Base-by-base conservation (phyloP, 169 alveolate species). In the Cryptosporidium tyzzeri region DNA sequence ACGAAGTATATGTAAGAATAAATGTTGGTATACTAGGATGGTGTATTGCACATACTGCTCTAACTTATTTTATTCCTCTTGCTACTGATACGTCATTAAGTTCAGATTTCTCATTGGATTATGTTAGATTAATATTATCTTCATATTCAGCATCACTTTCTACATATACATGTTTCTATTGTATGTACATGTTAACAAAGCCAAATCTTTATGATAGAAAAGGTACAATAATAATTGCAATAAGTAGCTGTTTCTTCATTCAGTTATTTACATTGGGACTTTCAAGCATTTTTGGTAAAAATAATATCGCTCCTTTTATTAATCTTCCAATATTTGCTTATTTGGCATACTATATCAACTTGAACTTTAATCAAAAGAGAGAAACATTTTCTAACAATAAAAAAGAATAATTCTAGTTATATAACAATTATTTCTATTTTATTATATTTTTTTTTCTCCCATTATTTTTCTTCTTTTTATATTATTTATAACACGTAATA, bases 101-200 rank as follows among this genome's bases (percentile, higher is more conserved):
- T 26, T 39, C 89, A 21, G 89, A 80, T 4, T 80, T 80, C 26
- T 80, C 89, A 21, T 41, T 80, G 14, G 68, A 59, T n/a, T 80
- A 80, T 39, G 31, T 80, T n/a, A 37, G 75, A 37, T 29, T 62
- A 10, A 80, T 80, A 62, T 50, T 80, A 12, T 80, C 75, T 9
- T 80, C 89, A 44, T 80, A 80, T 41, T 59, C 80, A 21, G 75
- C 75, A 39, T 80, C 89, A 26, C 51, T 80, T 23, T 80, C 89
- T 8, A 45, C 75, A 59, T 65, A 44, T 41, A 41, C 48, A 21
- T 62, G 89, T 50, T 62, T 80, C 39, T 44, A 59, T 65, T 59
- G 89, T 33, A 62, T 53, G 48, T 80, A 80, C n/a, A 80, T 80
- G 89, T 45, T 61, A 18, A 23, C 89, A 14, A 80, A 80, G n/a